Evolutionary conservation across 164 flowering plant species (phyloP).

Genomic region (Hamamelis virginiana): DNA sequence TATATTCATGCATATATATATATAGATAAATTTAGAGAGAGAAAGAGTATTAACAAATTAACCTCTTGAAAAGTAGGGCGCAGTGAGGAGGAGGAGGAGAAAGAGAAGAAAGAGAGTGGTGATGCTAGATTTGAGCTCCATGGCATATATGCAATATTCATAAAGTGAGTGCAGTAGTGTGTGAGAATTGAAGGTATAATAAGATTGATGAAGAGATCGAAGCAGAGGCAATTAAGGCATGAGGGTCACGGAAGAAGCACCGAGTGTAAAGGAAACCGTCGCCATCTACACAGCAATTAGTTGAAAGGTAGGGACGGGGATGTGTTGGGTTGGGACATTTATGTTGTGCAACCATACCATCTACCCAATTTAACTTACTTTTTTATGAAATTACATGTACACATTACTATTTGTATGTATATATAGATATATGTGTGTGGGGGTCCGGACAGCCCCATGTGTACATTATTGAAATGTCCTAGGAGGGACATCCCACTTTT

Average conservation of each 20-base stretch:
- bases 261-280: constrained; percentile 26
- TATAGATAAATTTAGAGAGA: neutral
- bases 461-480: constrained; percentile 40
- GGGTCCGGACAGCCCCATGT: constrained; percentile 43
- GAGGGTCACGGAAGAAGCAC: constrained; percentile 12
- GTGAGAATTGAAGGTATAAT: no score
- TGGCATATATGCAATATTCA: no score
- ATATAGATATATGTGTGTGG: neutral
- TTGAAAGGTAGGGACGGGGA: constrained; percentile 31
- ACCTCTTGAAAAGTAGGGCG: constrained; percentile 37
- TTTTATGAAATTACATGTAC: neutral
- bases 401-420: neutral
- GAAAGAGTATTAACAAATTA: neutral
- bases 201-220: no score
- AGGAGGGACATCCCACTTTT: constrained; percentile 11
- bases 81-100: constrained; percentile 28
- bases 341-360: constrained; percentile 19
- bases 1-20: no score
- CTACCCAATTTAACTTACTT: neutral
- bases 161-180: neutral
- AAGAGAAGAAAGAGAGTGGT: constrained; percentile 19
- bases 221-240: neutral
- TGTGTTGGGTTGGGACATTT: constrained; percentile 42
- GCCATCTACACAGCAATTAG: constrained; percentile 42
- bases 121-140: constrained; percentile 38